These are phyloP conservation scores for Zalerion maritima DNA, from an alignment of 495 filamentous ascomycete species.

Conservation along the genomic window DNA sequence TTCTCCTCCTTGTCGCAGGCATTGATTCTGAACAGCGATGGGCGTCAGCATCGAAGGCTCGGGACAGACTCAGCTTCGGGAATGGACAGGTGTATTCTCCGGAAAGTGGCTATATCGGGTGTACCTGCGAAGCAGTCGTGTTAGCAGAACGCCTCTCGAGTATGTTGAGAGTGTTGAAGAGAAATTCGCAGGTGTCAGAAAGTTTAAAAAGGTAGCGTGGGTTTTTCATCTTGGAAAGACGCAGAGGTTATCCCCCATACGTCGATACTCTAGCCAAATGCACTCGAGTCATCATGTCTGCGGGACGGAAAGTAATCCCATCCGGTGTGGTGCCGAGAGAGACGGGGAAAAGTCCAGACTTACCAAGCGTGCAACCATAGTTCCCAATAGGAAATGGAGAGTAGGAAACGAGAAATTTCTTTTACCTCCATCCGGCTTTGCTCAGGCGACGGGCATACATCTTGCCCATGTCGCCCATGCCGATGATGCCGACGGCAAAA, in stretches of 20 bases:
- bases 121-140: no score
- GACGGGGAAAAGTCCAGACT: conserved; percentile 6
- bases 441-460: conserved; percentile 90
- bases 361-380: conserved; percentile 4
- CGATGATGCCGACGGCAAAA: conserved; percentile 79
- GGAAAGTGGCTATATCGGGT: no score
- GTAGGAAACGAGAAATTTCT: conserved; percentile 11
- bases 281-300: conserved; percentile 94
- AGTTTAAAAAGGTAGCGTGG: conserved; percentile 88
- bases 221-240: conserved; percentile 86
- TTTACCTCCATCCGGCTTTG: conserved; percentile 88
- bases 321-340: conserved; percentile 8
- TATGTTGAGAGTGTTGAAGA: conserved; percentile 45
- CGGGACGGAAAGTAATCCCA: conserved; percentile 6
- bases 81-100: no score
- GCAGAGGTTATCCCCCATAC: conserved; percentile 16
- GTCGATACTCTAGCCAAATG: conserved; percentile 99
- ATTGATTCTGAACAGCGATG: conserved; percentile 53
- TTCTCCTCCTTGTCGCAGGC: conserved; percentile 85
- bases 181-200: no score
- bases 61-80: no score
- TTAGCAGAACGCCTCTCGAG: conserved; percentile 9
- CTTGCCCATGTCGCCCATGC: conserved; percentile 99
- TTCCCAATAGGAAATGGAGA: conserved; percentile 5
- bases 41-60: no score